Evolutionary conservation across 2,329 filamentous ascomycete species (phyloP), one percentile per base, ranked within the genome.

Genomic region (Ascochyta viciae-villosae): DNA sequence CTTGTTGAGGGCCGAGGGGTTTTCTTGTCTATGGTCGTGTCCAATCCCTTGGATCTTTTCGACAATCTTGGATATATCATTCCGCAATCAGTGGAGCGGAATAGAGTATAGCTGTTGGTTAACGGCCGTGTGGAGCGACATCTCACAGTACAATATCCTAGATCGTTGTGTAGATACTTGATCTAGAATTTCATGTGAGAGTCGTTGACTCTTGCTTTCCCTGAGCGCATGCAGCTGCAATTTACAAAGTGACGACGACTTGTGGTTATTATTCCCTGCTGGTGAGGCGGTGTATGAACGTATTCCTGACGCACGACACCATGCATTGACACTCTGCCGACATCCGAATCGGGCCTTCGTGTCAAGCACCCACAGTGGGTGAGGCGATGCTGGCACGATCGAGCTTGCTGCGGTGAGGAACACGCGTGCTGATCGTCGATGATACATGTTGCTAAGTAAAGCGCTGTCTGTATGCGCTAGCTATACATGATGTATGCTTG

Each of bases 341-440:
- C 29, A 43, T 33, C 53, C 53, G 53, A 56, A 39, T 56, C 53
- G 53, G 53, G 38, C 53, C 53, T 47, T 51, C 48, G 29, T 27
- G 37, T 51, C 43, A 48, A 39, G 42, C 26, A 24, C 41, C 3
- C 38, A 43, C 13, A 24, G 16, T 4, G 12, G 31, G 43, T 37
- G 40, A 31, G 40, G 46, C 31, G 41, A 49, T 38, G 24, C 31
- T 24, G 5, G 23, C 10, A 47, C 43, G 42, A 43, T 33, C 3
- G 35, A 24, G 38, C 16, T 9, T 42, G 31, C 39, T 48, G 39
- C 27, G 50, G 37, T 53, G 37, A 37, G 43, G 13, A 22, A 47
- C 38, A 48, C 38, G 33, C 26, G 19, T 45, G 29, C 29, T 19
- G 7, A 55, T 47, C 42, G 37, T 46, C 42, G 40, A 47, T 42